These are phyloP conservation scores for Eutrema heterophyllum DNA, from an alignment of 345 rosid genomes.

Conservation along the genomic window DNA sequence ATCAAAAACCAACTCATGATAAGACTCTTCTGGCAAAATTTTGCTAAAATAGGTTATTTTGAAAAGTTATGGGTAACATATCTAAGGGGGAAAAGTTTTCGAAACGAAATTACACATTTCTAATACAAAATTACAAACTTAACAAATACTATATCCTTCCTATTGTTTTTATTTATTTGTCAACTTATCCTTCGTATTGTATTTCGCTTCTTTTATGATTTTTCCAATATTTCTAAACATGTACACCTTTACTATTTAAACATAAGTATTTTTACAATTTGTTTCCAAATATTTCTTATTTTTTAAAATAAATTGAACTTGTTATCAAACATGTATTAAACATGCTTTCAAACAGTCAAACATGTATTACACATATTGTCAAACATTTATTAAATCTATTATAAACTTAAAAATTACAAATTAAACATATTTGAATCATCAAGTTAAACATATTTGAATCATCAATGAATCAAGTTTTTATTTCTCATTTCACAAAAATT, in stretches of 20 bases:
- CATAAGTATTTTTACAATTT: too few species aligned
- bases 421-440: too few species aligned
- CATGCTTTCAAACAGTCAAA: too few species aligned
- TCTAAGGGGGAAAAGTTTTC: background rate
- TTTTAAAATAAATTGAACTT: too few species aligned
- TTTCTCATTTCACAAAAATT: too few species aligned
- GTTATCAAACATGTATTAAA: too few species aligned
- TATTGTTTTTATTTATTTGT: background rate
- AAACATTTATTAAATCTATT: too few species aligned
- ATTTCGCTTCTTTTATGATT: background rate
- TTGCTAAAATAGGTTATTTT: background rate
- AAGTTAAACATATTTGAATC: too few species aligned
- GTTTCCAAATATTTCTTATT: too few species aligned
- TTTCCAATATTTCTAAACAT: background rate
- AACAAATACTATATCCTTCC: background rate
- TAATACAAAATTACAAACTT: background rate
- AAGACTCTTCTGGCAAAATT: background rate
- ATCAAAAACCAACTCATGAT: background rate
- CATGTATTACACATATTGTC: too few species aligned
- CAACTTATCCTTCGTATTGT: background rate
- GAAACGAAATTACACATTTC: background rate
- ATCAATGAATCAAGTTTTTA: too few species aligned
- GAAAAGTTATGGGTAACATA: background rate
- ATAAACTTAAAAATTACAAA: too few species aligned
- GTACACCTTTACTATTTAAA: background rate